These are phyloP conservation scores for Oryza rufipogon DNA, from an alignment of 176 grass and related monocot genomes.

Conservation along the genomic window DNA sequence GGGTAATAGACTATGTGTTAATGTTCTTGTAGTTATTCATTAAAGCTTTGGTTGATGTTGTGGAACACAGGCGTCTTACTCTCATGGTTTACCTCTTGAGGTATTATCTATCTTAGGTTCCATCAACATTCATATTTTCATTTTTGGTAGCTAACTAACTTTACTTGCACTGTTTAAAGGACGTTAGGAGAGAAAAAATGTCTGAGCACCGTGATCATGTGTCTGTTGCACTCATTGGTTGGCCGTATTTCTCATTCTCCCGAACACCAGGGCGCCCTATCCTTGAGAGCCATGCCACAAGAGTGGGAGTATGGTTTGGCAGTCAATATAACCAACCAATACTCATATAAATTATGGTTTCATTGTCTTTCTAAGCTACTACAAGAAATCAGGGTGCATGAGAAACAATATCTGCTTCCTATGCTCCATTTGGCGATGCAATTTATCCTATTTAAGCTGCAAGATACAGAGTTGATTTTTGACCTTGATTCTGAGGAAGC, in stretches of 20 bases:
- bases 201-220: slow-evolving; percentile 66
- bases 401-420: slow-evolving; percentile 46
- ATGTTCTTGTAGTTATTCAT: slow-evolving; percentile 76
- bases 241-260: slow-evolving; percentile 37
- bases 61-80: slow-evolving; percentile 63
- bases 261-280: slow-evolving; percentile 26
- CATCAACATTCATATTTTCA: slow-evolving; percentile 27
- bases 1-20: background rate
- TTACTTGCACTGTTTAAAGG: slow-evolving; percentile 47
- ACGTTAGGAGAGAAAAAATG: slow-evolving; percentile 66
- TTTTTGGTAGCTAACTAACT: slow-evolving; percentile 22
- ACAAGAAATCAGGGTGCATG: slow-evolving; percentile 58
- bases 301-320: slow-evolving; percentile 85
- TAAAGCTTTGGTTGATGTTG: slow-evolving; percentile 79
- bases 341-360: slow-evolving; percentile 90
- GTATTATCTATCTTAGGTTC: slow-evolving; percentile 38
- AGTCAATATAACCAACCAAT: slow-evolving; percentile 60
- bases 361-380: slow-evolving; percentile 82
- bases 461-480: slow-evolving; percentile 82
- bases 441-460: slow-evolving; percentile 73
- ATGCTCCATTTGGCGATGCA: slow-evolving; percentile 62
- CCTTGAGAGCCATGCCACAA: slow-evolving; percentile 43
- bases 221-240: slow-evolving; percentile 61
- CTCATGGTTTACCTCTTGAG: slow-evolving; percentile 88
- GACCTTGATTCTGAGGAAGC: slow-evolving; percentile 66